Evolutionary conservation across 805 yeast species (phyloP).

Genomic region (Starmerella sp.): DNA sequence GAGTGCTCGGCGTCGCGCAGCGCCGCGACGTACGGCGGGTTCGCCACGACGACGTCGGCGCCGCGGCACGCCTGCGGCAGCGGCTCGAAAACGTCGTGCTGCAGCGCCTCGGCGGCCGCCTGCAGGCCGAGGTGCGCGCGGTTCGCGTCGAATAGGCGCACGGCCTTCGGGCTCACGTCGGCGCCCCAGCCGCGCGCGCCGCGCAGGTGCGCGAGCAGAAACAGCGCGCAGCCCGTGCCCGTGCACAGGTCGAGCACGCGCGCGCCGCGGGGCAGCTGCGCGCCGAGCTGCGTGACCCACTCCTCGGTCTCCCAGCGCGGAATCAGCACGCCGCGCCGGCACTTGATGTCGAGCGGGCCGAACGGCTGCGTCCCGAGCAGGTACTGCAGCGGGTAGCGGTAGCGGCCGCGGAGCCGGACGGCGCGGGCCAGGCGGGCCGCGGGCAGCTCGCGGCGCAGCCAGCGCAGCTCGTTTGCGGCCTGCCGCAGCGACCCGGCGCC

Average conservation of each 20-base stretch:
- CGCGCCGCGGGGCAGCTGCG: constrained; percentile 13
- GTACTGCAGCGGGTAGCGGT: constrained; percentile 69
- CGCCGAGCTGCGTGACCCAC: constrained; percentile 48
- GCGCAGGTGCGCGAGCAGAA: constrained; percentile 25
- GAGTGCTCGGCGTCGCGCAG: constrained; percentile 44
- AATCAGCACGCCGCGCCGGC: constrained; percentile 59
- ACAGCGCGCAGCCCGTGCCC: constrained; percentile 72
- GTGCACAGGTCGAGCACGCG: constrained; percentile 62
- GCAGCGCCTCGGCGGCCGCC: constrained; percentile 12
- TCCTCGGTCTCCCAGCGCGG: constrained; percentile 96
- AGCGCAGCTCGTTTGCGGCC: constrained; percentile 31
- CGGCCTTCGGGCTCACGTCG: constrained; percentile 42
- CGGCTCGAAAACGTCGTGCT: constrained; percentile 8
- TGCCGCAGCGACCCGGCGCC: constrained; percentile 12
- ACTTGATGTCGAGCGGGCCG: constrained; percentile 50
- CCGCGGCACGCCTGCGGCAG: constrained; percentile 1
- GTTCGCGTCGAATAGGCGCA: constrained; percentile 32
- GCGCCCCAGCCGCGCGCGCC: constrained; percentile 48
- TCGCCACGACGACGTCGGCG: constrained; percentile 54
- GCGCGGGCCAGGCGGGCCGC: constrained; percentile 39
- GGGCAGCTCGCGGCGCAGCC: constrained; percentile 55
- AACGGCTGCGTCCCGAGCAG: constrained; percentile 81
- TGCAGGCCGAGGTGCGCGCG: constrained; percentile 5
- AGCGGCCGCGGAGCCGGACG: constrained; percentile 38
- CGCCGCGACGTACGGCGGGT: constrained; percentile 76